Evolutionary conservation across 441 rosid species (phyloP), one percentile per base, ranked within the genome.

Genomic region (Adansonia gregorii): DNA sequence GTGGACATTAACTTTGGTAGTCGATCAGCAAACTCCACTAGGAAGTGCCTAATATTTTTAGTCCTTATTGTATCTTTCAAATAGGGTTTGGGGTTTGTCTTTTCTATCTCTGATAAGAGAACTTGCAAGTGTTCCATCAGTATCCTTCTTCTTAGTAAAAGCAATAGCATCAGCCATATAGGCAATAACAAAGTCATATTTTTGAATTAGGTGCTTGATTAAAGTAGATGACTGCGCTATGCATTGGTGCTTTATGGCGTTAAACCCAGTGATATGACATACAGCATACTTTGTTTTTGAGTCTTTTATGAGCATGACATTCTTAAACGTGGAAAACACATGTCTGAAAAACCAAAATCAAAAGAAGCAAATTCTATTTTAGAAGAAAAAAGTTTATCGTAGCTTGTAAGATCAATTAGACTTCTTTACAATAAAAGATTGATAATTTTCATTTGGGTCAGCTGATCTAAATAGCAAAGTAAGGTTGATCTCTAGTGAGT

Each of bases 11-110:
- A 82, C 76, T 90, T 97, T 59, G 98, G 98, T 79, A 93, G 78
- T 76, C 92, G 91, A 78, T 91, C 98, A 80, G 99, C 93, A 46
- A 94, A 92, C 86, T 97, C 99, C 54, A 97, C 98, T 69, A 97
- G 87, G 83, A 97, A 94, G 76, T 98, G 97, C 46, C 99, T 98
- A 66, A 94, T 76, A 90, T 97, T 97, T 80, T 97, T 98, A 49
- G 99, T 98, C 64, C 99, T 97, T 60, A 58, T 87, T 10, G 95
- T 89, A 82, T 97, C 99, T 88, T 93, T 97, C 75, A 88, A 88
- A 66, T 90, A 97, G 75, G 92, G 81, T 80, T 88, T 97, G 48
- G 98, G 97, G 78, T 90, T 95, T 56, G 97, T 93, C 85, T 97
- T 92, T 51, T 97, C 99, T 67, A 97, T 97, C 99, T 87, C 99